Base-by-base conservation (phyloP, 139 green algal species). In the Chlorella ohadii region DNA sequence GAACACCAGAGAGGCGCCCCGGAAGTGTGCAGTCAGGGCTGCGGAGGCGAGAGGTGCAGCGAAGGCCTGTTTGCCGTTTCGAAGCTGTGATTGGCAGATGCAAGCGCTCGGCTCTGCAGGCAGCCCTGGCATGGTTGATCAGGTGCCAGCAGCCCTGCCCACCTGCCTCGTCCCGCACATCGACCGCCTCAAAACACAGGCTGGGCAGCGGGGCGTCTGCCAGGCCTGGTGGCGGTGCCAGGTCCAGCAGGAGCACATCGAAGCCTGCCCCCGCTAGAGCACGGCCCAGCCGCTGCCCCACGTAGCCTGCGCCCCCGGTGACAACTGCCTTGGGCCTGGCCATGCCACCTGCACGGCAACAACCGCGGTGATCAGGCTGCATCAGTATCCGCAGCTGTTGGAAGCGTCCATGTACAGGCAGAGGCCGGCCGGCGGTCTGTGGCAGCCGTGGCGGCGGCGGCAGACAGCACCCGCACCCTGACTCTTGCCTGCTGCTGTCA, bases 1-100 rank as follows among this genome's bases (percentile, higher is more conserved):
- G 64, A 92, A 91, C 0, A 92, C 84, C 33, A 81, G 68, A 33
- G 75, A 55, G 23, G 72, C 82, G 27, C 56, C 72, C 61, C 39
- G 9, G 41, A 74, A 83, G 63, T 31, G 33, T 13, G 39, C 34
- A 3, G 47, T 23, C 47, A 66, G 51, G 33, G 73, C 73, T 65
- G 73, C 33, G 19, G 16, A 19, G 7, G 23, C 0, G 28, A 65
- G 39, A 27, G 73, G 28, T 6, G 51, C 31, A 19, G 16, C n/a
- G n/a, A n/a, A n/a, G n/a, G n/a, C n/a, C n/a, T n/a, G n/a, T n/a
- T n/a, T n/a, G n/a, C n/a, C n/a, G n/a, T n/a, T n/a, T n/a, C n/a
- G n/a, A n/a, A n/a, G n/a, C n/a, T n/a, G n/a, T n/a, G n/a, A n/a
- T n/a, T n/a, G 44, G n/a, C 12, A 13, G 7, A 1, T 11, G 47